Conservation (phyloP, 345 rosid species). For the Murraya paniculata region DNA sequence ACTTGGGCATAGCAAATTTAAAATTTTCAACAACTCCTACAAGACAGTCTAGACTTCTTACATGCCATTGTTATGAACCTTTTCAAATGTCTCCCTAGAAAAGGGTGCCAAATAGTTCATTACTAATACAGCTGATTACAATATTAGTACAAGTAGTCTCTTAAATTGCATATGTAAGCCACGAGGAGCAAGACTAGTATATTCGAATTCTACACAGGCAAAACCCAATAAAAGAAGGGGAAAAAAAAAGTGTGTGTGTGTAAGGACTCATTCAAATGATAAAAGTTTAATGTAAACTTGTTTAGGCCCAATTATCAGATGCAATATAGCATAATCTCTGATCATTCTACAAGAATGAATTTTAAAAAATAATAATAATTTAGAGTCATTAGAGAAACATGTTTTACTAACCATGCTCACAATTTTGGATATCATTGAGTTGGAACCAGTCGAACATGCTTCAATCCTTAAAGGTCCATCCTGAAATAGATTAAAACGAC, state of each 20-base stretch:
- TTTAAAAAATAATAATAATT: not conserved
- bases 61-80: not conserved
- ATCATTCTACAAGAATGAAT: not conserved
- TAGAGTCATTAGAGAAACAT: not conserved
- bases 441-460: slow-evolving; percentile 81
- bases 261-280: not conserved
- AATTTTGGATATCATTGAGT: slow-evolving; percentile 86
- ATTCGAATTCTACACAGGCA: not conserved
- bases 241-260: not conserved
- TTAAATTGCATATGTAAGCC: not conserved
- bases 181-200: not conserved
- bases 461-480: slow-evolving; percentile 91
- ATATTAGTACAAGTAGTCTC: not conserved
- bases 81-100: not conserved
- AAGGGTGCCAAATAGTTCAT: not conserved
- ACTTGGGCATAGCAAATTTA: not conserved
- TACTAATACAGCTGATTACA: not conserved
- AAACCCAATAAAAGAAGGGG: not conserved
- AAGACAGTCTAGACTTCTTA: not conserved
- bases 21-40: not conserved
- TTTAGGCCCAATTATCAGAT: not conserved
- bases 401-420: slow-evolving; percentile 65
- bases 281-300: not conserved
- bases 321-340: not conserved
- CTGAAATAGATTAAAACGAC: slow-evolving; percentile 46